These are phyloP conservation scores for Aspergillus indologenus DNA, from an alignment of 495 filamentous ascomycete genomes.

Conservation along the genomic window DNA sequence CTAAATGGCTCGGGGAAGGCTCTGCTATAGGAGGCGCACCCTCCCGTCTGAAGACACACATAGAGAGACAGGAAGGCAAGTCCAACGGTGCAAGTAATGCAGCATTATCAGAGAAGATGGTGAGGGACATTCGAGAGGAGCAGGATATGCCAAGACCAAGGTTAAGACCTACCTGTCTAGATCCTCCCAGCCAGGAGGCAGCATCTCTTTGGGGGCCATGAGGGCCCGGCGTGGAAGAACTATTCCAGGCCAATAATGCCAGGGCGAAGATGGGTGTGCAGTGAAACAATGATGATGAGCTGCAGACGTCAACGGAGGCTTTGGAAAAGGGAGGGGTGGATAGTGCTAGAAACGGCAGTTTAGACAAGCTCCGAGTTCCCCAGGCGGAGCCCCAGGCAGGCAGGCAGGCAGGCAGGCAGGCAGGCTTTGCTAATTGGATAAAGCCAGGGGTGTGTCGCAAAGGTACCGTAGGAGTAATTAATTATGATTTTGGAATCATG, in stretches of 20 bases:
- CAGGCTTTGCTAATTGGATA: not conserved
- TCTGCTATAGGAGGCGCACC: not conserved
- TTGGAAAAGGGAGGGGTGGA: not conserved
- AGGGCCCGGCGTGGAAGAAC: constrained; percentile 38
- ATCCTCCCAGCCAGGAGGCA: constrained; percentile 49
- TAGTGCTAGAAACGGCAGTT: constrained; percentile 19
- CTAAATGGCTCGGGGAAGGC: constrained; percentile 2
- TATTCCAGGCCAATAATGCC: constrained; percentile 23
- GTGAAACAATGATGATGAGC: constrained; percentile 12
- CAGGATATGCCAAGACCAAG: constrained; percentile 16
- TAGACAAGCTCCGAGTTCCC: constrained; percentile 17
- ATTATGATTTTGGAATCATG: not conserved
- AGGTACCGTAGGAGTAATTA: not conserved
- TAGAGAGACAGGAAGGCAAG: not conserved
- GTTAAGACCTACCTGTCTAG: constrained; percentile 41
- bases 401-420: not conserved
- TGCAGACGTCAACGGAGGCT: constrained; percentile 21
- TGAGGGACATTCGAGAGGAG: constrained; percentile 4
- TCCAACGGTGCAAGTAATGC: not conserved
- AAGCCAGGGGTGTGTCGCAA: not conserved
- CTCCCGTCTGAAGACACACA: not conserved
- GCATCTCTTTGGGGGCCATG: constrained; percentile 50
- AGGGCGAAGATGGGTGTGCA: constrained; percentile 3
- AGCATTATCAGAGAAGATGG: not conserved
- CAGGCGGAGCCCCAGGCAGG: not conserved